Conservation (phyloP, 1,284 basidiomycete species). For the Puccinia coronata region DNA sequence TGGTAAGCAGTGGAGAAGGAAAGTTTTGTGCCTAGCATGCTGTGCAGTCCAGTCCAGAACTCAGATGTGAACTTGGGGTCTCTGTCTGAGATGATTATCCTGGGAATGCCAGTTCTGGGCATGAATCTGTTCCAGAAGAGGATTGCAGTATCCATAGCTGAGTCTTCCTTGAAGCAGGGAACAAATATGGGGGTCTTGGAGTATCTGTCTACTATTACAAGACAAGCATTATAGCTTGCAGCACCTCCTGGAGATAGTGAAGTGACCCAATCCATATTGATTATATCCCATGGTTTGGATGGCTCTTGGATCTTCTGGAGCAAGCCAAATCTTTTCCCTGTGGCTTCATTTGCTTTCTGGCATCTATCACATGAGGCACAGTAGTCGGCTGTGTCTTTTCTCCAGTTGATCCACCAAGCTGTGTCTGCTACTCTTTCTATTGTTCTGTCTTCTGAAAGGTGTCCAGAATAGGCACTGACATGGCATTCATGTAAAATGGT, state of each 20-base stretch:
- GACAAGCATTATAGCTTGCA: not conserved
- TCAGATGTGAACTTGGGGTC: constrained; percentile 6
- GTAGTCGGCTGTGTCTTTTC: too few species aligned
- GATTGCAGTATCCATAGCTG: constrained; percentile 19
- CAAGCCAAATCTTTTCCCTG: too few species aligned
- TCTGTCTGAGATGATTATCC: too few species aligned
- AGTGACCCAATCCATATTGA: not conserved
- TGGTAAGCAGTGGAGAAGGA: constrained; percentile 6
- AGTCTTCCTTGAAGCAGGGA: constrained; percentile 7
- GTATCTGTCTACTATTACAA: constrained; percentile 22
- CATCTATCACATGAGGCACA: too few species aligned
- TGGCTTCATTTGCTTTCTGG: too few species aligned
- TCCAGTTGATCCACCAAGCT: too few species aligned
- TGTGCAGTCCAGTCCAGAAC: not conserved
- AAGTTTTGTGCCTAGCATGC: not conserved
- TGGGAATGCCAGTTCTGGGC: constrained; percentile 57
- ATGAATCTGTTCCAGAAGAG: constrained; percentile 31
- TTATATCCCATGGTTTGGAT: too few species aligned
- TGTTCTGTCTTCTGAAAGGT: too few species aligned
- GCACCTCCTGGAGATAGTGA: not conserved
- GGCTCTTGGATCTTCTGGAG: too few species aligned
- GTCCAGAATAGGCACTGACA: too few species aligned
- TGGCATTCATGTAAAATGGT: too few species aligned
- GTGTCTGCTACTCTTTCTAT: too few species aligned
- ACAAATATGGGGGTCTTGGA: constrained; percentile 2